Percentiles rank a stretch among this genome's conserved stretches.
These are phyloP conservation scores for Diutina ranongensis DNA, from an alignment of 1,139 yeast species.

Conservation along the genomic window DNA sequence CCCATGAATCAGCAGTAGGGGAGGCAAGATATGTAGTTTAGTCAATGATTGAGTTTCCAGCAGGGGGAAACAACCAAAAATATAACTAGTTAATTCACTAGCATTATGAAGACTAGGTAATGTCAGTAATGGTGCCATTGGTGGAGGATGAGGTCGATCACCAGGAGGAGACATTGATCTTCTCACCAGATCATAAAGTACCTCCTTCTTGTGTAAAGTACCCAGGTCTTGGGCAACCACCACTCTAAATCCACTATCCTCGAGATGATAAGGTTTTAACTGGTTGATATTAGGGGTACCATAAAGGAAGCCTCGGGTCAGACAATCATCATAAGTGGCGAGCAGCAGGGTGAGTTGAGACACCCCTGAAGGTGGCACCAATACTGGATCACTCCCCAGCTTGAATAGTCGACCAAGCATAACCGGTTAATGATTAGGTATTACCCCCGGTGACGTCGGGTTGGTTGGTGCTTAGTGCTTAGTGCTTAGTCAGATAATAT, in stretches of 20 bases:
- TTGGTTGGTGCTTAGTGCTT: too few relatives aligned
- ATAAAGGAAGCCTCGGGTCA: conserved; percentile 1
- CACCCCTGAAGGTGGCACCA: background rate
- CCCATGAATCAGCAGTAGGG: conserved; percentile 21
- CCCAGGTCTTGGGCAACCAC: conserved; percentile 1
- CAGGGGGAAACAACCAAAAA: conserved; percentile 48
- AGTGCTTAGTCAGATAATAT: too few relatives aligned
- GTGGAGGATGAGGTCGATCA: background rate
- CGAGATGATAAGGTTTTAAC: conserved; percentile 1
- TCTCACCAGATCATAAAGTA: background rate
- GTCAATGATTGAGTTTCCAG: conserved; percentile 34
- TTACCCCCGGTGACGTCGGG: too few relatives aligned
- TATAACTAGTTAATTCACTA: conserved; percentile 36
- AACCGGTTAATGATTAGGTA: too few relatives aligned
- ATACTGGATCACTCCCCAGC: background rate
- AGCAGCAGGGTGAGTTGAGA: conserved; percentile 3
- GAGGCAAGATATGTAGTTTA: conserved; percentile 38
- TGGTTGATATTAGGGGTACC: conserved; percentile 3
- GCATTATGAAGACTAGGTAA: conserved; percentile 8
- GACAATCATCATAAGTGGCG: conserved; percentile 4
- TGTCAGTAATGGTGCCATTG: background rate
- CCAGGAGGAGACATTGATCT: background rate
- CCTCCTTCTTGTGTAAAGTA: conserved; percentile 1
- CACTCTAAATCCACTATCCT: conserved; percentile 1
- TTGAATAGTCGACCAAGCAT: conserved; percentile 5